Evolutionary conservation across 257 asterid species (phyloP).

Genomic region (Nicotiana benthamiana): DNA sequence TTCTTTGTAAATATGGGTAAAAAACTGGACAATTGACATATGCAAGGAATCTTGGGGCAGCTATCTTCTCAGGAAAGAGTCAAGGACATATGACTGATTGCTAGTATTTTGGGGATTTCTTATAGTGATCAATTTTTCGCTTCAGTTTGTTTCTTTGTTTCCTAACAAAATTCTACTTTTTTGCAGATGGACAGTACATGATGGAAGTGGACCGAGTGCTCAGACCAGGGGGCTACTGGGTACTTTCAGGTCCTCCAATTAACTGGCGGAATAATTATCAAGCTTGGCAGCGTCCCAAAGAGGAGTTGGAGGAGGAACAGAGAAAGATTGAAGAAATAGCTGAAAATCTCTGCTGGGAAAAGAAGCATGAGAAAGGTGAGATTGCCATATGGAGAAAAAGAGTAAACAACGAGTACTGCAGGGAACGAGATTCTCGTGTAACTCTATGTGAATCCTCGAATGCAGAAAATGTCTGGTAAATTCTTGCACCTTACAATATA

Average conservation of each 20-base stretch:
- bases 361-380: constrained; percentile 29
- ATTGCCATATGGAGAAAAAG: constrained; percentile 39
- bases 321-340: constrained; percentile 32
- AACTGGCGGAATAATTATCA: constrained; percentile 26
- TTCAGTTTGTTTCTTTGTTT: neutral
- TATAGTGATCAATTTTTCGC: too few species aligned
- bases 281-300: constrained; percentile 30
- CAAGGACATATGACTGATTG: too few species aligned
- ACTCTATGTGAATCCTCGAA: constrained; percentile 20
- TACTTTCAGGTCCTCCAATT: constrained; percentile 43
- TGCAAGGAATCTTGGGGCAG: too few species aligned
- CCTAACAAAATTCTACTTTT: neutral
- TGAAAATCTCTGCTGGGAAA: constrained; percentile 37
- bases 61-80: too few species aligned
- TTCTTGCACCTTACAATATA: neutral
- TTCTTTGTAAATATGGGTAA: too few species aligned
- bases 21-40: too few species aligned
- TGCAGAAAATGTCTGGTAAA: constrained; percentile 28
- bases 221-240: constrained; percentile 44
- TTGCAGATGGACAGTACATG: constrained; percentile 31
- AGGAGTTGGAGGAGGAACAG: constrained; percentile 33
- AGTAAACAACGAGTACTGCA: constrained; percentile 22
- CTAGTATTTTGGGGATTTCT: neutral
- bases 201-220: constrained; percentile 37
- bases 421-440: constrained; percentile 23